Conservation (phyloP, 2,329 filamentous ascomycete species). For the Mariannaea sp. region DNA sequence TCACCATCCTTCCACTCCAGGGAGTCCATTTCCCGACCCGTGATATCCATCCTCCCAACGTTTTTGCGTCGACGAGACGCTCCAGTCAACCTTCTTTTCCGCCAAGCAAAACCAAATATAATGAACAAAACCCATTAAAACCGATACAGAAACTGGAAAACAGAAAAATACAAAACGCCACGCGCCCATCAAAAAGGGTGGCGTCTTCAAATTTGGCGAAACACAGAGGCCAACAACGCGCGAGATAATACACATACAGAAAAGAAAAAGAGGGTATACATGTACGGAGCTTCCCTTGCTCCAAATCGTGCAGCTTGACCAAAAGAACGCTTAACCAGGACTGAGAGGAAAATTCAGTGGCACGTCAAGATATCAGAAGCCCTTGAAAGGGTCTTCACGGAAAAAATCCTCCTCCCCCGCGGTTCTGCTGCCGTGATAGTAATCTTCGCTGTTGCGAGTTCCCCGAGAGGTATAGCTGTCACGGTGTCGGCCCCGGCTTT, state of each 20-base stretch:
- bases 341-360: conserved; percentile 7
- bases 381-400: conserved; percentile 65
- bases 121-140: conserved; percentile 1
- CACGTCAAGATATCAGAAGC: conserved; percentile 53
- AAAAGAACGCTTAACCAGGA: conserved; percentile 23
- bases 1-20: neutral
- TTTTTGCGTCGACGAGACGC: neutral
- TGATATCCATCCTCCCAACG: neutral
- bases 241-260: conserved; percentile 33
- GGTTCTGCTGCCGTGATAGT: conserved; percentile 52
- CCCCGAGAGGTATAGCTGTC: conserved; percentile 56
- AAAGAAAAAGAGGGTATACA: conserved; percentile 37
- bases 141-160: neutral
- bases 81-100: conserved; percentile 17
- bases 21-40: neutral
- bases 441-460: conserved; percentile 54
- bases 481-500: conserved; percentile 59
- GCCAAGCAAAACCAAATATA: no score
- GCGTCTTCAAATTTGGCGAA: conserved; percentile 16
- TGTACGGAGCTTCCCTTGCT: conserved; percentile 18
- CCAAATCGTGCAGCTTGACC: conserved; percentile 21
- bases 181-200: conserved; percentile 17
- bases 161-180: conserved; percentile 22
- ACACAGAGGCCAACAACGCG: conserved; percentile 7
- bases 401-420: conserved; percentile 61